These are phyloP conservation scores for Fomitopsis serialis DNA, from an alignment of 768 basidiomycete species.

Conservation along the genomic window DNA sequence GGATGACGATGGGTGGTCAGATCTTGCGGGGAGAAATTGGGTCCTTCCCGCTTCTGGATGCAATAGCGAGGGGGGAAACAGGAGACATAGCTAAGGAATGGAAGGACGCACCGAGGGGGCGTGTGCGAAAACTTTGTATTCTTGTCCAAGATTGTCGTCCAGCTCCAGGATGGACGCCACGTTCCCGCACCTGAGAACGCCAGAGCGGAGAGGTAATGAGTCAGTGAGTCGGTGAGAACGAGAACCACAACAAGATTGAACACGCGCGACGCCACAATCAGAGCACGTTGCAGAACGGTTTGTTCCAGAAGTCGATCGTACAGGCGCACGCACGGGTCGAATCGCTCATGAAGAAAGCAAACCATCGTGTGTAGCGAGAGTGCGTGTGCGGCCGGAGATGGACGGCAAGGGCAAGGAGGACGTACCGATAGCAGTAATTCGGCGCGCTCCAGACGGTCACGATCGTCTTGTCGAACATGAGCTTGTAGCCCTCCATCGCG, in stretches of 20 bases:
- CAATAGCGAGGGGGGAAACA: not conserved
- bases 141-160: slow-evolving; percentile 88
- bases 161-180: slow-evolving; percentile 92
- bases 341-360: too few species aligned
- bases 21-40: too few species aligned
- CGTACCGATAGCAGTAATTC: slow-evolving; percentile 95
- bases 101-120: slow-evolving; percentile 68
- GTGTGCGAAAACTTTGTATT: slow-evolving; percentile 93
- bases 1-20: too few species aligned
- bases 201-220: not conserved
- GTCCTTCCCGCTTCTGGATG: not conserved
- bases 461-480: slow-evolving; percentile 93
- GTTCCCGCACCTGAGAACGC: slow-evolving; percentile 74
- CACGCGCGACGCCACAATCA: not conserved
- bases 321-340: too few species aligned
- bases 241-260: too few species aligned
- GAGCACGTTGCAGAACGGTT: not conserved
- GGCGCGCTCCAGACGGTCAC: slow-evolving; percentile 99
- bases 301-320: too few species aligned
- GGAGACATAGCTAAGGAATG: not conserved
- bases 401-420: slow-evolving; percentile 9
- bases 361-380: too few species aligned
- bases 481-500: slow-evolving; percentile 95
- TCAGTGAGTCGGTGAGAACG: not conserved
- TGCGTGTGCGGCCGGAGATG: not conserved